Base-by-base conservation (phyloP, 2,329 filamentous ascomycete genomes). In the Fusarium devonianum region DNA sequence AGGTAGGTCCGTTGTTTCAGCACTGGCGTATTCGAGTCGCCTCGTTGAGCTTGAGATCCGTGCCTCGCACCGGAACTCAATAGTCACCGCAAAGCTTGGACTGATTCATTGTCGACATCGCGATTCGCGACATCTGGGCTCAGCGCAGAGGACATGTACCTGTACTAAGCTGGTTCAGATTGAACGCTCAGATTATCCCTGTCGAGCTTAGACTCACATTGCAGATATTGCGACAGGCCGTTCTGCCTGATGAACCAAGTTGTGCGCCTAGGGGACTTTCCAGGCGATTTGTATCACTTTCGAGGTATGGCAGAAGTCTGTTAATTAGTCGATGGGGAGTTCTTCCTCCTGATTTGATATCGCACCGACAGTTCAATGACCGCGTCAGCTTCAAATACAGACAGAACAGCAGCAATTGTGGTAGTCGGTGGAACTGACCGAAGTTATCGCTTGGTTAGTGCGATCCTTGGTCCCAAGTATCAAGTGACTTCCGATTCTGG, bases 1-100 rank as follows among this genome's bases (percentile, higher is more conserved):
- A 14, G n/a, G 17, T 28, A 53, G 34, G 25, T 17, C 40, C 38
- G 41, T 37, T 17, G 55, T 58, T 58, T 58, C 56, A 58, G 37
- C 47, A 34, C 38, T 11, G 18, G 19, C 32, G 25, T 38, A n/a
- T 16, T 45, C 23, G 22, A 26, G 25, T 33, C 26, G 30, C 34
- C 19, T 40, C 16, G 39, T 17, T 21, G 30, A 38, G 16, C 13
- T 39, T 23, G 18, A 30, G 36, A 40, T 25, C 45, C 33, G 34
- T 48, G 29, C 41, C 26, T 34, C 12, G 19, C 14, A 36, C n/a
- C 11, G 13, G 13, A 33, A 7, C 19, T 33, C 17, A 18, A 4
- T n/a, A 10, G 10, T 22, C 8, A 45, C 35, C 26, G 10, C 28
- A 12, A n/a, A 37, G 13, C 13, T 14, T 25, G 16, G 14, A 14